These are phyloP conservation scores for Malus hybrid DNA, from an alignment of 331 rosid species.

Conservation along the genomic window DNA sequence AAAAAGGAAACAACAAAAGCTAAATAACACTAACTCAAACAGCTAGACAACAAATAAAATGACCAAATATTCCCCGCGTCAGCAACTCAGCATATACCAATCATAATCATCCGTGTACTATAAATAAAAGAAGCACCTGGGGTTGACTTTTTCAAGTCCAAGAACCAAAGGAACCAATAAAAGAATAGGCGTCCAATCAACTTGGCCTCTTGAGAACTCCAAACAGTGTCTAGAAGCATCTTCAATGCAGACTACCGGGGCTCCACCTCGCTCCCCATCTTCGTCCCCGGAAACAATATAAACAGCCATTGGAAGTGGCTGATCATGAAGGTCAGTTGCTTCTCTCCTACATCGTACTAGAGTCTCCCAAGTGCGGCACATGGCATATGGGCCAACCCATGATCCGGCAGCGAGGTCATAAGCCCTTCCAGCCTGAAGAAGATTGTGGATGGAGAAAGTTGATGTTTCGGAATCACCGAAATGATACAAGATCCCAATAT, in stretches of 20 bases:
- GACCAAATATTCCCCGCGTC: neutral
- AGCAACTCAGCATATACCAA: neutral
- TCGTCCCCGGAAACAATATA: slow-evolving; percentile 96
- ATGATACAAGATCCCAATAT: slow-evolving; percentile 51
- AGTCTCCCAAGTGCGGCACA: slow-evolving; percentile 96
- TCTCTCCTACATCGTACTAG: slow-evolving; percentile 51
- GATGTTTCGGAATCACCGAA: slow-evolving; percentile 82
- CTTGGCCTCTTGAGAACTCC: slow-evolving; percentile 60
- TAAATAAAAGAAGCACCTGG: slow-evolving; percentile 47
- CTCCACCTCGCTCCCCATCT: slow-evolving; percentile 98
- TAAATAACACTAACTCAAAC: neutral
- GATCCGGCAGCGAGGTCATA: slow-evolving; percentile 93
- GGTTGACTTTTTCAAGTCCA: slow-evolving; percentile 92
- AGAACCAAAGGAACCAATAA: slow-evolving; percentile 96
- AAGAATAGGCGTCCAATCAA: slow-evolving; percentile 82
- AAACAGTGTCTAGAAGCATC: slow-evolving; percentile 70
- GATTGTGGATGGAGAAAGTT: slow-evolving; percentile 77
- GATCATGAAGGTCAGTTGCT: slow-evolving; percentile 35
- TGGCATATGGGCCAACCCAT: slow-evolving; percentile 99
- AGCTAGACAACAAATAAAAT: neutral
- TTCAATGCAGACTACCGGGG: slow-evolving; percentile 85
- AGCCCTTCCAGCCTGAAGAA: slow-evolving; percentile 78
- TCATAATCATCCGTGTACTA: neutral
- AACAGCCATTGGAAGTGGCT: slow-evolving; percentile 80
- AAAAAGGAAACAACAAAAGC: neutral